phyloP scores from a whole-genome alignment of 495 filamentous ascomycete genomes.

The Xylaria sp. region DNA sequence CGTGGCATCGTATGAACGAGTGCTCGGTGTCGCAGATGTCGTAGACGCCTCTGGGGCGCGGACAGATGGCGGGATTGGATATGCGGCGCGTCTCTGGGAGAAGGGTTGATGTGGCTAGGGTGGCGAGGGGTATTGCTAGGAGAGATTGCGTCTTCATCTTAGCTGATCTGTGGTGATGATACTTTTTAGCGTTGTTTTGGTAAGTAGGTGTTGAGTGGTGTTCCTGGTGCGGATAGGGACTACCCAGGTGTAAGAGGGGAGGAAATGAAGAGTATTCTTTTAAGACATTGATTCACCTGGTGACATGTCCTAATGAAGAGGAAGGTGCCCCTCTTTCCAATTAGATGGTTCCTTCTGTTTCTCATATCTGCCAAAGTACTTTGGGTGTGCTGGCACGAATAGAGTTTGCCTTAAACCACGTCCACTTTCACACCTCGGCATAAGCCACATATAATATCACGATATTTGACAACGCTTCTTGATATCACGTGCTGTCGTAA shows the following conservation, averaged over 20 bases:
- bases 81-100: background rate
- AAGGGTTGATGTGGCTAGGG: background rate
- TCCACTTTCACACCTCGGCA: background rate
- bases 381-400: no score
- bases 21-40: slow-evolving; percentile 26
- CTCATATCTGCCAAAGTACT: background rate
- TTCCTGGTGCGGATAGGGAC: background rate
- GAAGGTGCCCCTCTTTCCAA: background rate
- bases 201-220: background rate
- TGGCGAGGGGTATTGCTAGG: background rate
- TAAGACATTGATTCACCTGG: slow-evolving; percentile 8
- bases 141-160: slow-evolving; percentile 18
- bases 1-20: slow-evolving; percentile 24
- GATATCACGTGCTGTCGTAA: background rate
- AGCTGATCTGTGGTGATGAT: background rate
- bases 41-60: slow-evolving; percentile 12
- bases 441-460: background rate
- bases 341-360: background rate
- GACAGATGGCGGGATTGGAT: slow-evolving; percentile 1
- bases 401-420: background rate
- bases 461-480: background rate
- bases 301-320: background rate
- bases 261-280: background rate
- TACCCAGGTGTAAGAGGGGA: no score
- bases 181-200: background rate